Base-by-base conservation (phyloP, 768 basidiomycete species). In the Phanerodontia chrysosporium region DNA sequence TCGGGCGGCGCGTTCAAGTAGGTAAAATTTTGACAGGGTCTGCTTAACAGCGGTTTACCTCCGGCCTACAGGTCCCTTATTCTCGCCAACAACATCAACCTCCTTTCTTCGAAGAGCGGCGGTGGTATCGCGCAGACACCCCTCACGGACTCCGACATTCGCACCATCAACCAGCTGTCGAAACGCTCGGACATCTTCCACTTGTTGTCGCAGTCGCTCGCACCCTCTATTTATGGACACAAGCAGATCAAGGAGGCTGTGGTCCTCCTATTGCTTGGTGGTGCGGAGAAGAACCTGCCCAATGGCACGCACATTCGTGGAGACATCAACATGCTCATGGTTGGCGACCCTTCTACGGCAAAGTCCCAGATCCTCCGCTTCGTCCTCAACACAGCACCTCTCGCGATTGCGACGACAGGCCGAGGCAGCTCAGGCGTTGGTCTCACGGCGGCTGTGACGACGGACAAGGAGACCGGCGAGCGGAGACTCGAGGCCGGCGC, bases 271-370 rank as follows among this genome's bases (percentile, higher is more conserved):
- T 83, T 99, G 16, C 86, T 99, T 44, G 95, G 96, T 30, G 97
- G 97, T 28, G 91, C 93, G 51, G 97, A 98, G 76, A 99, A 99
- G 82, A 98, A 98, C 71, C 75, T 98, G 57, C 84, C 89, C 27
- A 98, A 99, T 70, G 96, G 97, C 53, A 98, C 97, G 1, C 97
- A 98, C 70, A 96, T 98, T 69, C 89, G 97, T 79, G 97, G 97
- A 46, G 97, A 99, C 73, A 98, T 99, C 81, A 99, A 99, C 74
- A 80, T 98, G 69, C 84, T 99, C 66, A 98, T 99, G 96, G 95
- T 99, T 59, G 97, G 97, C 61, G 97, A 99, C 74, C 97, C 97
- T 9, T 92, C 89, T n/a, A 99, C 97, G 0, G 97, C 97, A 21
- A 99, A 99, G 76, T 92, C 90, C 39, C 97, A 99, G 70, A 78